A percentile compares a stretch with the other conserved stretches of the same genome.
Evolutionary conservation across 352 stramenopile genomes (phyloP).

Genomic region (Elongisporangium undulatum): DNA sequence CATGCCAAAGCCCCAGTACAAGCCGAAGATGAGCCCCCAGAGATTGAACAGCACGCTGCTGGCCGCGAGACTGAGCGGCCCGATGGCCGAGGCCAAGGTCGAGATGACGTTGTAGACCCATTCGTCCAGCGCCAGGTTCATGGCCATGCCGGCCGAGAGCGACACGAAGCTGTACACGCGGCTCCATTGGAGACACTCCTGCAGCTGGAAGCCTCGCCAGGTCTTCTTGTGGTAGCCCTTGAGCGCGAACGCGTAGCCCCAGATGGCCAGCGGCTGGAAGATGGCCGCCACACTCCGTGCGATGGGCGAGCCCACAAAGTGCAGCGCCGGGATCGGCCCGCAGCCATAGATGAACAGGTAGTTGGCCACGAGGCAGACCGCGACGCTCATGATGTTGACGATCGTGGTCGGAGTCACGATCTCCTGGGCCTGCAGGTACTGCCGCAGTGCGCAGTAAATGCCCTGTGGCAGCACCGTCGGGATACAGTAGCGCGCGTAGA

Average conservation of each 20-base stretch:
- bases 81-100: too few species aligned
- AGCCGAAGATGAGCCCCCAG: slow-evolving; percentile 74
- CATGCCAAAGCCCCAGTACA: slow-evolving; percentile 84
- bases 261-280: slow-evolving; percentile 70
- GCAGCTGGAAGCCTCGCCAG: slow-evolving; percentile 52
- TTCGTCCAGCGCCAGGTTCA: slow-evolving; percentile 74
- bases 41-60: slow-evolving; percentile 84
- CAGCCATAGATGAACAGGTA: slow-evolving; percentile 79
- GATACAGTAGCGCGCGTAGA: slow-evolving; percentile 52
- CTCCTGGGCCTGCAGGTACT: slow-evolving; percentile 79
- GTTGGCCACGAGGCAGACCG: slow-evolving; percentile 62
- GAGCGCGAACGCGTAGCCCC: slow-evolving; percentile 73
- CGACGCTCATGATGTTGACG: slow-evolving; percentile 63
- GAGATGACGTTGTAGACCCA: slow-evolving; percentile 80
- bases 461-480: slow-evolving; percentile 65
- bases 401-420: slow-evolving; percentile 78
- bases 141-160: slow-evolving; percentile 68
- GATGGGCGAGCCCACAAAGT: slow-evolving; percentile 73
- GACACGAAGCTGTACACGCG: slow-evolving; percentile 61
- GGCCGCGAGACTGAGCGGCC: slow-evolving; percentile 55
- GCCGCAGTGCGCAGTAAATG: slow-evolving; percentile 65
- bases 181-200: slow-evolving; percentile 51
- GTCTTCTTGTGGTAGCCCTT: slow-evolving; percentile 79
- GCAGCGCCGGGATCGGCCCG: slow-evolving; percentile 43
- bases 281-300: slow-evolving; percentile 59